phyloP scores from a whole-genome alignment of 2,329 filamentous ascomycete genomes.

The Chrysoporthe puriensis region DNA sequence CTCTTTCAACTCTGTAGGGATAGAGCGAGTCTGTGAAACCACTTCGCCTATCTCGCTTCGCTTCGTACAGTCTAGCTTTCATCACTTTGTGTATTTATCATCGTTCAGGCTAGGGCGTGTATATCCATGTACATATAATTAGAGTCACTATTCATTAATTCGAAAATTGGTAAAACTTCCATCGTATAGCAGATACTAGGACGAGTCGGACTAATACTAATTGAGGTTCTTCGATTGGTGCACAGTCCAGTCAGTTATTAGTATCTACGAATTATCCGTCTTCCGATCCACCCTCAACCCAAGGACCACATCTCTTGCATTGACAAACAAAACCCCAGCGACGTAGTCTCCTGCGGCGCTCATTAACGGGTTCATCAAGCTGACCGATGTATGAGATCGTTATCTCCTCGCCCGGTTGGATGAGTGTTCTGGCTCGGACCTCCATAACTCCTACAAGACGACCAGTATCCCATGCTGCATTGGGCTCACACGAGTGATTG shows the following conservation, averaged over 20 bases:
- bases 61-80: no score
- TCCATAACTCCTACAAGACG: slow-evolving; percentile 2
- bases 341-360: slow-evolving; percentile 3
- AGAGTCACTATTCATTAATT: no score
- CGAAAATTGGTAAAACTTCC: no score
- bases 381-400: slow-evolving; percentile 10
- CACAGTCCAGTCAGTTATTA: neutral
- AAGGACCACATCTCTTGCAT: slow-evolving; percentile 8
- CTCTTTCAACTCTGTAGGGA: no score
- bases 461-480: slow-evolving; percentile 12
- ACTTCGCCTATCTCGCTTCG: no score
- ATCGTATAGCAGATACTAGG: no score
- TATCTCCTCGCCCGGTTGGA: slow-evolving; percentile 13
- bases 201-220: no score
- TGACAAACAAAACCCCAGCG: slow-evolving; percentile 12
- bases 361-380: neutral
- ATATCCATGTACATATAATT: no score
- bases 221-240: neutral
- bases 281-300: neutral
- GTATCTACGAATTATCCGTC: neutral
- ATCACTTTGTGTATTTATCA: no score
- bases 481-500: slow-evolving; percentile 18
- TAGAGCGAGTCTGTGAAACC: no score
- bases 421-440: slow-evolving; percentile 3
- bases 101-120: no score